Evolutionary conservation across 2,329 filamentous ascomycete species (phyloP).

Genomic region (Atkinsonella hypoxylon): DNA sequence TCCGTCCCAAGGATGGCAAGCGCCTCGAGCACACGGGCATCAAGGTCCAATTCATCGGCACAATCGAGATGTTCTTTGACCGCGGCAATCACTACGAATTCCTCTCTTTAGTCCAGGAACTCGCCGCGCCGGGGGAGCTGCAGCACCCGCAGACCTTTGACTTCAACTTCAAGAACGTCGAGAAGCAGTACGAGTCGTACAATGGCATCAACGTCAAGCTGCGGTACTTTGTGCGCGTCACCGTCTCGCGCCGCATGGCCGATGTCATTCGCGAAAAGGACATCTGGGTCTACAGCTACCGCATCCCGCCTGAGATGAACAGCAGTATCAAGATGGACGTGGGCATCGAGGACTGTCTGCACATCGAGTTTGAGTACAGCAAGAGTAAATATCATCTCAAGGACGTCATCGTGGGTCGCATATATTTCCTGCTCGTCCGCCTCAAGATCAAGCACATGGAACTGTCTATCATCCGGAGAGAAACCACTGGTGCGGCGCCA

Average conservation of each 20-base stretch:
- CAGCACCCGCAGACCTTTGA: constrained; percentile 98
- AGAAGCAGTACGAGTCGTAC: constrained; percentile 99
- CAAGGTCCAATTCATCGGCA: constrained; percentile 99
- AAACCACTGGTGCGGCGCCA: constrained; percentile 90
- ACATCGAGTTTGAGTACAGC: constrained; percentile 99
- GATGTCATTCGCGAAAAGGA: constrained; percentile 99
- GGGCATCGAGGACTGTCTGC: constrained; percentile 95
- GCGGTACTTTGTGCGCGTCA: constrained; percentile 95
- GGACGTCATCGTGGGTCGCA: constrained; percentile 95
- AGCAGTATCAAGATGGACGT: constrained; percentile 99
- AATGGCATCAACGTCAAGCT: constrained; percentile 99
- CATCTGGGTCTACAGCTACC: constrained; percentile 98
- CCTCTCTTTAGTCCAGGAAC: constrained; percentile 89
- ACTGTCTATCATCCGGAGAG: constrained; percentile 88
- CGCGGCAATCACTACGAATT: constrained; percentile 99
- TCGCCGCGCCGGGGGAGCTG: constrained; percentile 91
- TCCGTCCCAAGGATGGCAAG: constrained; percentile 96
- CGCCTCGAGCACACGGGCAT: constrained; percentile 95
- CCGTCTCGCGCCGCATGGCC: constrained; percentile 90
- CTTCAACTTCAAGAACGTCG: constrained; percentile 99
- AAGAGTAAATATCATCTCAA: constrained; percentile 99
- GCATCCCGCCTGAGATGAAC: constrained; percentile 96
- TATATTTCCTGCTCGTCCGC: constrained; percentile 94
- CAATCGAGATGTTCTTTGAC: constrained; percentile 99
- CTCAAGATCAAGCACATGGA: constrained; percentile 99